A percentile compares a stretch with the other conserved stretches of the same genome.
Evolutionary conservation across 441 rosid genomes (phyloP).

Genomic region (Aquilaria agallochum): DNA sequence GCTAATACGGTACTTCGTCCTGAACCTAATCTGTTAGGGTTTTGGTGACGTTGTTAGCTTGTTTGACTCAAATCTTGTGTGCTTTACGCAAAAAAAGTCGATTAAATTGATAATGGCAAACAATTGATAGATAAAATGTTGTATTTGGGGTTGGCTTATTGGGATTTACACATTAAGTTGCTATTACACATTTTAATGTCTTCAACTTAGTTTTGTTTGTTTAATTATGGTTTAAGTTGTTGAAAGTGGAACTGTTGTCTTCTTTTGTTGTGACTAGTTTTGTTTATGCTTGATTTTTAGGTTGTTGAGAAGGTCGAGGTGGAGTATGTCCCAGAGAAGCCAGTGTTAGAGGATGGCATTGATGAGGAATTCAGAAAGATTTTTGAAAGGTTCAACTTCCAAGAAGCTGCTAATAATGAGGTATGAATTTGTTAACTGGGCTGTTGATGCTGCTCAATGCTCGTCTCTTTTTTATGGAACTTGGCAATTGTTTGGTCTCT

Average conservation of each 20-base stretch:
- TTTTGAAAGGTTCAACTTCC: constrained; percentile 79
- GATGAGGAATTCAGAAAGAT: constrained; percentile 78
- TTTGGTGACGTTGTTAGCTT: constrained; percentile 2
- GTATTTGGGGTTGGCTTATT: neutral
- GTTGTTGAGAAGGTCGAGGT: constrained; percentile 57
- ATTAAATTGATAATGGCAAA: neutral
- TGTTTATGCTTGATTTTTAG: constrained; percentile 26
- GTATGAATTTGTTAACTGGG: constrained; percentile 24
- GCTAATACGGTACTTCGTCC: constrained; percentile 25
- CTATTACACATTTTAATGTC: neutral
- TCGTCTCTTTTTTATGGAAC: neutral
- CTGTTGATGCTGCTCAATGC: constrained; percentile 1
- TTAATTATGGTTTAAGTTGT: neutral
- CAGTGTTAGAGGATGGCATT: constrained; percentile 75
- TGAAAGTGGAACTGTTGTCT: neutral
- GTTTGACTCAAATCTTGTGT: neutral
- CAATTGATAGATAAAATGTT: neutral
- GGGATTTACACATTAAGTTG: neutral
- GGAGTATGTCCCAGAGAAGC: constrained; percentile 89
- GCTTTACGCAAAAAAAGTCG: no score
- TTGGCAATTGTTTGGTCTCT: neutral
- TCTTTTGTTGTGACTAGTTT: constrained; percentile 1
- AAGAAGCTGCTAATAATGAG: constrained; percentile 49
- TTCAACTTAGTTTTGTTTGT: neutral
- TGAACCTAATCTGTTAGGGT: neutral